A percentile compares a stretch with the other conserved stretches of the same genome.
phyloP scores from a whole-genome alignment of 177 flowering plant species.

The Telopea speciosissima region DNA sequence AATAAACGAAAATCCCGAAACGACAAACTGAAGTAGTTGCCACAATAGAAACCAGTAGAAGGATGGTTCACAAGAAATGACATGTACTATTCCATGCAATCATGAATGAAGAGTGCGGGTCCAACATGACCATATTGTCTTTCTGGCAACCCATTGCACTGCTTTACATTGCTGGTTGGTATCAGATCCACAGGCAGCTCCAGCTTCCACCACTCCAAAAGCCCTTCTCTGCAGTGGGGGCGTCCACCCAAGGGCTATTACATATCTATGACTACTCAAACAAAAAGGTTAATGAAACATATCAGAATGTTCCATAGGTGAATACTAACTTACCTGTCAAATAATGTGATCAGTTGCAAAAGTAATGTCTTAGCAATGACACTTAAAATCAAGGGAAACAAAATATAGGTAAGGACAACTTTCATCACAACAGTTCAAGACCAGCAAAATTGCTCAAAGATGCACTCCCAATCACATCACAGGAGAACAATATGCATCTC shows the following conservation, averaged over 20 bases:
- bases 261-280: background rate
- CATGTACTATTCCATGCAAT: background rate
- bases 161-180: background rate
- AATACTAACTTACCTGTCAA: background rate
- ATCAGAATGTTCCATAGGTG: background rate
- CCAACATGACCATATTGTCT: background rate
- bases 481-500: too few relatives aligned
- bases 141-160: background rate
- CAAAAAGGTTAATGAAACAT: background rate
- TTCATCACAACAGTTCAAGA: background rate
- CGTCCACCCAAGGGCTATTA: too few relatives aligned
- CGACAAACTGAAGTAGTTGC: too few relatives aligned
- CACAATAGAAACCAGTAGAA: too few relatives aligned
- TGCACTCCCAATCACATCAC: background rate
- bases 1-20: too few relatives aligned
- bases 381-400: background rate
- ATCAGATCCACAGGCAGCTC: background rate
- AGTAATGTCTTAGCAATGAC: background rate
- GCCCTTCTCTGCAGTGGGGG: background rate
- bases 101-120: background rate
- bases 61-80: too few relatives aligned
- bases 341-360: background rate
- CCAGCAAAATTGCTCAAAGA: background rate
- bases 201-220: background rate
- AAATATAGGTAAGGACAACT: background rate